Conservation (phyloP, 1,139 yeast genomes). For the Taphrina populina region DNA sequence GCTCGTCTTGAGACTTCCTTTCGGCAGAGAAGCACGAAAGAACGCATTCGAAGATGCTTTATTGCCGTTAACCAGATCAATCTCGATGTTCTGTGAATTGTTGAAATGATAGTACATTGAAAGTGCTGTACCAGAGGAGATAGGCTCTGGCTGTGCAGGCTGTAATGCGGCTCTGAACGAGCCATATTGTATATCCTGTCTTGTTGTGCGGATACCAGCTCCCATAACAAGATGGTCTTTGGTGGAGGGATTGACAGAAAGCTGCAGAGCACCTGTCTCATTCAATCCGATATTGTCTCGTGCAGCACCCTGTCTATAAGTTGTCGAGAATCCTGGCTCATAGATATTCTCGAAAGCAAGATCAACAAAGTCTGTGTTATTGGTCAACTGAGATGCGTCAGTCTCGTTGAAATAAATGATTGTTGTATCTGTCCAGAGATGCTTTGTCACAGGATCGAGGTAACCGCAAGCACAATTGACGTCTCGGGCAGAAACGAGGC, state of each 20-base stretch:
- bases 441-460: slow-evolving; percentile 25
- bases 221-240: slow-evolving; percentile 21
- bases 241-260: slow-evolving; percentile 16
- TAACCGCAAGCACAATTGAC: slow-evolving; percentile 28
- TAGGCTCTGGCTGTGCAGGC: slow-evolving; percentile 10
- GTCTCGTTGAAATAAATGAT: slow-evolving; percentile 33
- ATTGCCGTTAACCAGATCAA: slow-evolving; percentile 18
- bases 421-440: slow-evolving; percentile 29
- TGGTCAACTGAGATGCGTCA: slow-evolving; percentile 4
- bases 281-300: slow-evolving; percentile 10
- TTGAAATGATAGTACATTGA: slow-evolving; percentile 31
- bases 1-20: not conserved
- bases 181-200: slow-evolving; percentile 32
- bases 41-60: slow-evolving; percentile 6
- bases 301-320: slow-evolving; percentile 20
- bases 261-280: slow-evolving; percentile 13
- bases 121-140: slow-evolving; percentile 7
- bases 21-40: slow-evolving; percentile 10
- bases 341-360: slow-evolving; percentile 15
- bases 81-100: slow-evolving; percentile 14
- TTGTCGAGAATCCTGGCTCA: slow-evolving; percentile 20
- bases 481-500: slow-evolving; percentile 8
- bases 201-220: slow-evolving; percentile 27
- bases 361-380: slow-evolving; percentile 11
- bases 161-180: slow-evolving; percentile 25